Evolutionary conservation across 1,139 yeast genomes (phyloP).

Genomic region (Chernovozyma aurita): DNA sequence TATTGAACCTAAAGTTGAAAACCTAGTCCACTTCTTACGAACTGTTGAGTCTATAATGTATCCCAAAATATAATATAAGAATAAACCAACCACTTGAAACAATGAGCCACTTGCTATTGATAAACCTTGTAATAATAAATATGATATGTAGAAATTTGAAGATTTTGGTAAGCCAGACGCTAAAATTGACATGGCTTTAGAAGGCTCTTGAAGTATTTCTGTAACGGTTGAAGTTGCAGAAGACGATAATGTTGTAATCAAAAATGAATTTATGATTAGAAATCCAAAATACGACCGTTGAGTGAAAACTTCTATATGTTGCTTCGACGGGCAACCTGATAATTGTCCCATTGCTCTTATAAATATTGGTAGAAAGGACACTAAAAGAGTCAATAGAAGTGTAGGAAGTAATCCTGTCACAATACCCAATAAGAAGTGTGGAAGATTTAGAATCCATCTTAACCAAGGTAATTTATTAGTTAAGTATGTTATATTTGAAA

Average conservation of each 20-base stretch:
- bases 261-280: conserved; percentile 65
- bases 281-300: conserved; percentile 73
- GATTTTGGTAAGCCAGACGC: conserved; percentile 81
- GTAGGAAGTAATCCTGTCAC: conserved; percentile 78
- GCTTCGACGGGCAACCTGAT: conserved; percentile 62
- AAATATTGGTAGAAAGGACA: conserved; percentile 75
- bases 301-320: conserved; percentile 64
- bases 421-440: conserved; percentile 52
- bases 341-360: conserved; percentile 67
- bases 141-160: conserved; percentile 78
- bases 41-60: conserved; percentile 72
- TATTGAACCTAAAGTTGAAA: conserved; percentile 54
- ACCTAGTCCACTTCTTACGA: conserved; percentile 80
- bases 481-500: conserved; percentile 69
- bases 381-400: conserved; percentile 58
- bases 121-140: conserved; percentile 76
- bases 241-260: conserved; percentile 66
- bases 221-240: conserved; percentile 74
- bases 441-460: conserved; percentile 60
- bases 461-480: conserved; percentile 58
- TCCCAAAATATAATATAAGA: conserved; percentile 69
- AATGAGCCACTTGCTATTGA: conserved; percentile 75
- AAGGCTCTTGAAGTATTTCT: conserved; percentile 59
- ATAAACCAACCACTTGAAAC: conserved; percentile 70
- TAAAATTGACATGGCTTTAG: conserved; percentile 61